Evolutionary conservation across 176 grass and related monocot genomes (phyloP), one percentile per base, ranked within the genome.

Genomic region (Oryza australiensis): DNA sequence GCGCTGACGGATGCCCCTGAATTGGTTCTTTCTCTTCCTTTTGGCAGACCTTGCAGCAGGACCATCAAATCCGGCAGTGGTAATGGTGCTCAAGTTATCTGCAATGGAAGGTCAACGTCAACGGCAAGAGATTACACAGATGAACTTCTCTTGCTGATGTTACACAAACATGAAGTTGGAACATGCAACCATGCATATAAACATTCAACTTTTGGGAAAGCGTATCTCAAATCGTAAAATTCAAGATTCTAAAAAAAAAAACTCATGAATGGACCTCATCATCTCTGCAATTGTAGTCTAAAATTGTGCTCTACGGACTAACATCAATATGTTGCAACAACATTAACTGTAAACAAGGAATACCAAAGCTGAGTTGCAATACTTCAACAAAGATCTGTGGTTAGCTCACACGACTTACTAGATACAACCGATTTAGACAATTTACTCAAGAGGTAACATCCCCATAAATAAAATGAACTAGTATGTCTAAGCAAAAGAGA

Each of bases 21-120:
- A 99, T 60, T 83, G 88, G 49, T 95, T 99, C 89, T 95, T 99
- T 83, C 93, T 95, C 83, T 92, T 99, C 72, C 96, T 91, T 68
- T 93, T 95, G 30, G 78, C 59, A 43, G 87, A 89, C 41, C 32
- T 90, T 86, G 82, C 74, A 37, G 86, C 91, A 87, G 76, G 79
- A 12, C 74, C 89, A 88, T 91, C 76, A 74, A 63, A 83, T 63
- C 64, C 63, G 62, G 53, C 87, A 57, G 77, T 78, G 65, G 84
- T 92, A 57, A 87, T 66, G 83, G 64, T 84, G 57, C 78, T 71
- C 23, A 85, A 87, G 68, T 51, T 68, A 82, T 88, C 91, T 99
- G 82, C 70, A 82, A 80, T 70, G 41, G 32, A 83, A 70, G 16
- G 34, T 34, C 22, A 63, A 64, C 40, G 37, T 42, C 16, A 67